A percentile compares a stretch with the other conserved stretches of the same genome.
Conservation (phyloP, 2,329 filamentous ascomycete genomes). For the Cercospora berteroae region DNA sequence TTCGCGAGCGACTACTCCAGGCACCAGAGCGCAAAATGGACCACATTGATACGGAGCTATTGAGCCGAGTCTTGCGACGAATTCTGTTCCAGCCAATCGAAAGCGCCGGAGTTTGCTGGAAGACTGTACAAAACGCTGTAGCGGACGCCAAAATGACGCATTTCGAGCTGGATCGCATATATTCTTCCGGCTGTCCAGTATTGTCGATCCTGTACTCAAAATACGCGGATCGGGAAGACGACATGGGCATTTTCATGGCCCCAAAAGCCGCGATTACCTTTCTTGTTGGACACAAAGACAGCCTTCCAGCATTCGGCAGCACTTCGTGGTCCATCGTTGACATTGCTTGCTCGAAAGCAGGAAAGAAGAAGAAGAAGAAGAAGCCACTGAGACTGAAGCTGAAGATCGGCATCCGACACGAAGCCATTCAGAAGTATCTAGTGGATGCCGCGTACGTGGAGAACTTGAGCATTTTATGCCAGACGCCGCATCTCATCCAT, state of each 20-base stretch:
- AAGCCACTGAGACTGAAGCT: neutral
- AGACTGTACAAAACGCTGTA: neutral
- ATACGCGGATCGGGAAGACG: conserved; percentile 3
- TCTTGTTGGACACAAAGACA: neutral
- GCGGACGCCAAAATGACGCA: neutral
- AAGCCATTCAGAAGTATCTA: neutral
- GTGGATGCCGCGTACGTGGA: neutral
- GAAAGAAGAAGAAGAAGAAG: neutral
- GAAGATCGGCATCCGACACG: neutral
- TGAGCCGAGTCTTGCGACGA: neutral
- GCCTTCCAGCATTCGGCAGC: neutral
- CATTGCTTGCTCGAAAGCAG: neutral
- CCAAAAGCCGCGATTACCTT: neutral
- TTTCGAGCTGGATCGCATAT: neutral
- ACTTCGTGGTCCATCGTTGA: neutral
- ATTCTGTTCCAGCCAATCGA: neutral
- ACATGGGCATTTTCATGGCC: neutral
- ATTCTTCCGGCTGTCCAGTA: neutral
- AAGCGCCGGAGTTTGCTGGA: neutral
- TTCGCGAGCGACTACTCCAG: conserved; percentile 4
- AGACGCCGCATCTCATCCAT: neutral
- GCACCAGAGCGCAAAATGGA: neutral
- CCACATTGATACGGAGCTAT: neutral
- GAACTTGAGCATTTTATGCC: neutral
- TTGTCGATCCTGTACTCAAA: neutral